Conservation (phyloP, 169 alveolate species). For the Plasmodium vinckei region DNA sequence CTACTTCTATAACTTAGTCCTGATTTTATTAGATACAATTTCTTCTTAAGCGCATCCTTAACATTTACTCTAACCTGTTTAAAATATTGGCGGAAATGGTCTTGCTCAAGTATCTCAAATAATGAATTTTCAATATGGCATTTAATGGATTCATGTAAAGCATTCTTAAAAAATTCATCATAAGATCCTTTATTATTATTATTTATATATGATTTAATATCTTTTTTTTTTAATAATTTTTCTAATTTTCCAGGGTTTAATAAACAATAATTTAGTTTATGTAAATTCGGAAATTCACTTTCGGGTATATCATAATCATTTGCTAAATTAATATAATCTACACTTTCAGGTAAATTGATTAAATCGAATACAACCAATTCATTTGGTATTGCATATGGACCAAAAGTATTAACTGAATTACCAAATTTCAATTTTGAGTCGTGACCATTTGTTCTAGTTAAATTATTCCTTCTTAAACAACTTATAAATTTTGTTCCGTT, state of each 20-base stretch:
- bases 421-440: conserved; percentile 13
- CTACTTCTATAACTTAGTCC: conserved; percentile 39
- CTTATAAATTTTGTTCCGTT: not conserved
- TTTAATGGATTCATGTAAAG: conserved; percentile 31
- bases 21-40: conserved; percentile 27
- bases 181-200: conserved; percentile 1
- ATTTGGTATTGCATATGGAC: not conserved
- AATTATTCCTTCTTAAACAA: conserved; percentile 19
- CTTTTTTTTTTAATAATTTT: conserved; percentile 29
- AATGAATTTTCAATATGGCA: conserved; percentile 57
- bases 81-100: too few species aligned
- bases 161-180: conserved; percentile 25
- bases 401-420: conserved; percentile 27
- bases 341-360: not conserved
- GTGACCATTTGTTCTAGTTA: not conserved
- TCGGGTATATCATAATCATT: conserved; percentile 28
- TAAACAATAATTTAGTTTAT: conserved; percentile 49
- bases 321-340: conserved; percentile 32
- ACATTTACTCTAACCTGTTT: too few species aligned
- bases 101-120: not conserved
- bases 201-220: not conserved
- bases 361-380: conserved; percentile 16
- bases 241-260: conserved; percentile 57
- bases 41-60: not conserved
- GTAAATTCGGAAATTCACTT: not conserved